These are phyloP conservation scores for Dryadomyces quercivorus DNA, from an alignment of 2,329 filamentous ascomycete species.

Conservation along the genomic window DNA sequence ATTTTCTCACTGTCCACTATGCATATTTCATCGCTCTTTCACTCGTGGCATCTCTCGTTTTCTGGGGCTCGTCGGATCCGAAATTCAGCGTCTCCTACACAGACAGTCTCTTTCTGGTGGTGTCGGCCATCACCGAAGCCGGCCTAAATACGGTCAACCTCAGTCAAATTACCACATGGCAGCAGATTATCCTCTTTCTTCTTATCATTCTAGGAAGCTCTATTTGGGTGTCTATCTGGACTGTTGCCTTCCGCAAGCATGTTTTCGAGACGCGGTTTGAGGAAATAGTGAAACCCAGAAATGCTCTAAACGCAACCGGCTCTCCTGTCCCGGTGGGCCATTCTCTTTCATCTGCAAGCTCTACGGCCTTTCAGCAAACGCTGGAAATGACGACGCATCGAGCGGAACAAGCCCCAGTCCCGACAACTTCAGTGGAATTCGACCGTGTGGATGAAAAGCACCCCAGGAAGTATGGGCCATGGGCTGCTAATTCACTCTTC, in stretches of 20 bases:
- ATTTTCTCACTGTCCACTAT: constrained; percentile 55
- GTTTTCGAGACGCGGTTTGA: constrained; percentile 51
- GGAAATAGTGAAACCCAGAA: constrained; percentile 33
- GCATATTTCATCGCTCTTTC: constrained; percentile 47
- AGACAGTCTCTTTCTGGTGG: constrained; percentile 51
- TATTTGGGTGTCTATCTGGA: constrained; percentile 52
- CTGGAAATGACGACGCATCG: background rate
- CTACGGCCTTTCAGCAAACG: background rate
- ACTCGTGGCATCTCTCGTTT: constrained; percentile 44
- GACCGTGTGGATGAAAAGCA: background rate
- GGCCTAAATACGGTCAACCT: constrained; percentile 54
- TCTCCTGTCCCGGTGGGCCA: no score
- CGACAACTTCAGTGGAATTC: background rate
- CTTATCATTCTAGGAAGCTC: constrained; percentile 52
- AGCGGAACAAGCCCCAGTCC: background rate
- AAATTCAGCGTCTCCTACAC: constrained; percentile 41
- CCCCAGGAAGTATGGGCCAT: background rate
- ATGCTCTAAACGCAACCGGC: constrained; percentile 10
- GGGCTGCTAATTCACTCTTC: background rate
- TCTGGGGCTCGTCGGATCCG: constrained; percentile 44
- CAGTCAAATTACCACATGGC: constrained; percentile 50
- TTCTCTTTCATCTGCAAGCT: background rate
- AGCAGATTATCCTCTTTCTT: constrained; percentile 51
- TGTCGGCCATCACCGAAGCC: constrained; percentile 54
- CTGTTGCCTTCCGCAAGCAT: constrained; percentile 46